These are phyloP conservation scores for Thermochaetoides thermophila DNA, from an alignment of 495 filamentous ascomycete species.

Conservation along the genomic window DNA sequence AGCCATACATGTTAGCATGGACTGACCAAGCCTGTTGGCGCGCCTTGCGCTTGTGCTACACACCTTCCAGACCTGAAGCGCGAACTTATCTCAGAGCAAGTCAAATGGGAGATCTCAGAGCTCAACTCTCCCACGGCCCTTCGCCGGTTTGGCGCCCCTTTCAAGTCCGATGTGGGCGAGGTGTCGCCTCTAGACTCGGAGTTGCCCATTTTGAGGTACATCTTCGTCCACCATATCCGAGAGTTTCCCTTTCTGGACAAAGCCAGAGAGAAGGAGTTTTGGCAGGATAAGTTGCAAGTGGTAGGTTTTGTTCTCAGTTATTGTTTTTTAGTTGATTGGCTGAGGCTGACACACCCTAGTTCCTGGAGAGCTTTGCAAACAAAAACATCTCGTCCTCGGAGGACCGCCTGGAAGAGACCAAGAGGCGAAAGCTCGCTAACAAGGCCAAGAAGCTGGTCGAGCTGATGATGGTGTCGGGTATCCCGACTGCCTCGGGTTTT, in stretches of 20 bases:
- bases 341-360: conserved; percentile 36
- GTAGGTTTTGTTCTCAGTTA: conserved; percentile 35
- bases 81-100: conserved; percentile 82
- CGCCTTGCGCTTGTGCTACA: too few relatives aligned
- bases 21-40: background rate
- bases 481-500: conserved; percentile 90
- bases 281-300: conserved; percentile 95
- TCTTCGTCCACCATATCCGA: conserved; percentile 94
- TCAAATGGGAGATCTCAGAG: conserved; percentile 75
- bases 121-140: conserved; percentile 88
- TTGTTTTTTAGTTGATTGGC: background rate
- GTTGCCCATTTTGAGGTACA: conserved; percentile 83
- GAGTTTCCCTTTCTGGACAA: conserved; percentile 96
- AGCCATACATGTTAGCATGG: too few relatives aligned
- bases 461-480: conserved; percentile 97
- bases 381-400: conserved; percentile 96
- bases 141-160: conserved; percentile 88
- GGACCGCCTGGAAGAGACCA: conserved; percentile 89
- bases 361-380: conserved; percentile 93
- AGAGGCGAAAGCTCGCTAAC: conserved; percentile 75
- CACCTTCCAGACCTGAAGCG: conserved; percentile 74
- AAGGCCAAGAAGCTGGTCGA: conserved; percentile 94
- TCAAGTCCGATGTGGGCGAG: conserved; percentile 82
- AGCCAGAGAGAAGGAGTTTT: conserved; percentile 95
- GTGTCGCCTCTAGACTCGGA: conserved; percentile 89